These are phyloP conservation scores for Massarina eburnea DNA, from an alignment of 2,329 filamentous ascomycete genomes.

Conservation along the genomic window DNA sequence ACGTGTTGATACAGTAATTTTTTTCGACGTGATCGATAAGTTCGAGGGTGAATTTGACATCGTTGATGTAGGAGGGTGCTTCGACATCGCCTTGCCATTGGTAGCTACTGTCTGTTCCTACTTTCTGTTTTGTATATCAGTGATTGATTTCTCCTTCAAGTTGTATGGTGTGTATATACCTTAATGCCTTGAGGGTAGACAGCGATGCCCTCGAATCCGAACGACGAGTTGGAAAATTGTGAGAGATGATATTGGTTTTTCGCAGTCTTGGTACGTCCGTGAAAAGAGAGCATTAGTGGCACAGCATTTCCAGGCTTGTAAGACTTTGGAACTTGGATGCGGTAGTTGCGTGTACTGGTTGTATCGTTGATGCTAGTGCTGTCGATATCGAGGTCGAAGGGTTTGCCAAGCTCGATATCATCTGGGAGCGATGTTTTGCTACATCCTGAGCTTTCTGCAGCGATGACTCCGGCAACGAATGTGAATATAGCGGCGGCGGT, in stretches of 20 bases:
- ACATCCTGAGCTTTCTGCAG: conserved; percentile 3
- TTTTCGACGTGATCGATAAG: conserved; percentile 44
- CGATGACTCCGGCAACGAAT: neutral
- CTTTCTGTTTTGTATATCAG: neutral
- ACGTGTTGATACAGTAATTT: conserved; percentile 50
- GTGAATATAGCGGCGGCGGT: neutral
- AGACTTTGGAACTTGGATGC: conserved; percentile 42
- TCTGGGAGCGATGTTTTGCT: conserved; percentile 17
- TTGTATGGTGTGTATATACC: neutral
- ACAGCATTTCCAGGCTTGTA: conserved; percentile 43
- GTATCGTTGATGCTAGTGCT: conserved; percentile 28
- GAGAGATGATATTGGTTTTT: conserved; percentile 46
- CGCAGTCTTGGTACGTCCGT: conserved; percentile 46
- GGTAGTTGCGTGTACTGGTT: conserved; percentile 33
- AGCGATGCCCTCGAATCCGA: conserved; percentile 47
- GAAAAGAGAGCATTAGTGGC: conserved; percentile 53
- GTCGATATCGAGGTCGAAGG: conserved; percentile 25
- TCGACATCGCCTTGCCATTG: conserved; percentile 50
- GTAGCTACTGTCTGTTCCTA: conserved; percentile 12
- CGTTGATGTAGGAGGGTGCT: conserved; percentile 42
- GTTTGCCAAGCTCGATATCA: conserved; percentile 21
- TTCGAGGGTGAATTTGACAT: conserved; percentile 50
- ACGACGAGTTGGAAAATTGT: conserved; percentile 48
- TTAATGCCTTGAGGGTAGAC: conserved; percentile 10
- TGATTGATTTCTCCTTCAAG: neutral